These are phyloP conservation scores for Fusarium sp. DNA, from an alignment of 2,329 filamentous ascomycete genomes.

Conservation along the genomic window DNA sequence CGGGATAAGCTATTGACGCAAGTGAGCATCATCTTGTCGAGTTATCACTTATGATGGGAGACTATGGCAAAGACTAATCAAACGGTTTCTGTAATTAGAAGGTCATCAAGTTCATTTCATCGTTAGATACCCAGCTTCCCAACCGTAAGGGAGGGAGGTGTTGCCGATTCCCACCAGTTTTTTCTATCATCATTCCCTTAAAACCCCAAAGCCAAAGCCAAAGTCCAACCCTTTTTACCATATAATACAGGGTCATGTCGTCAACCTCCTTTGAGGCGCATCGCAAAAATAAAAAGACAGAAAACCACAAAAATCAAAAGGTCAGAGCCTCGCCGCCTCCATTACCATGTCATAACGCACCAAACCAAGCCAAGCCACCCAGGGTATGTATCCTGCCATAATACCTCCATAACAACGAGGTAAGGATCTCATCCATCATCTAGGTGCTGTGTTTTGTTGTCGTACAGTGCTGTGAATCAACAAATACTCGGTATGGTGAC, in stretches of 20 bases:
- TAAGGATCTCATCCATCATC: conserved; percentile 29
- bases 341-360: conserved; percentile 21
- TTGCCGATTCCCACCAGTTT: conserved; percentile 40
- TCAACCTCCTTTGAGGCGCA: conserved; percentile 25
- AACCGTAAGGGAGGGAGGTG: conserved; percentile 31
- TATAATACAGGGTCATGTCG: conserved; percentile 44
- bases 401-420: conserved; percentile 30
- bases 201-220: conserved; percentile 12
- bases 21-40: not conserved
- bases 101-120: conserved; percentile 48
- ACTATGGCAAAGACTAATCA: conserved; percentile 1
- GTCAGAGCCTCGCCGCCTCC: conserved; percentile 6
- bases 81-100: conserved; percentile 18
- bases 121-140: conserved; percentile 40
- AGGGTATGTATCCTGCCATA: conserved; percentile 43
- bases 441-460: conserved; percentile 12
- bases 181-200: conserved; percentile 42
- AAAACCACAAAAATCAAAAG: conserved; percentile 13
- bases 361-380: conserved; percentile 25
- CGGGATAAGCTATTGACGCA: too few relatives aligned
- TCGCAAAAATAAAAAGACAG: conserved; percentile 24
- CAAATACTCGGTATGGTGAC: conserved; percentile 33
- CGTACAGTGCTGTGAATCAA: conserved; percentile 34
- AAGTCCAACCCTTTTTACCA: conserved; percentile 30
- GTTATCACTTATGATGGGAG: not conserved